Base-by-base conservation (phyloP, 108 stramenopile species). In the Stephanodiscus triporus region DNA sequence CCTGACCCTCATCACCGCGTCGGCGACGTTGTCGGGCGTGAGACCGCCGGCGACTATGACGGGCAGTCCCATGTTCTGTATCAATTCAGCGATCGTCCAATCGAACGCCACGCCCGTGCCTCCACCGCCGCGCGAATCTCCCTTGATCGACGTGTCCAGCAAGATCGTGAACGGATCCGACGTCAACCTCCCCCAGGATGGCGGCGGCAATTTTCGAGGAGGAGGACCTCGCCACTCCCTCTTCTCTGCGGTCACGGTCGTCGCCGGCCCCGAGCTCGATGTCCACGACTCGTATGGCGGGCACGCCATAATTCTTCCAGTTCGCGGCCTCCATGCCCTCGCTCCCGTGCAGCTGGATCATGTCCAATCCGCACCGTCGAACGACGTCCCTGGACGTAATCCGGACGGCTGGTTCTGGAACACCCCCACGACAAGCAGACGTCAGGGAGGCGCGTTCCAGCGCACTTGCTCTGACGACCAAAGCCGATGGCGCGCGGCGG, bases 1-100 rank as follows among this genome's bases (percentile, higher is more conserved):
- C 29, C 91, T 74, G 11, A 90, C 88, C 4, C 66, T 70, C 3
- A 68, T 34, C 9, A 97, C 91, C 49, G 89, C 92, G 26, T 90
- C 90, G 6, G 61, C 82, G 49, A 97, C 90, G 73, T 96, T 97
- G 6, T 93, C 93, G 17, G 96, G 88, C 7, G 75, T 84, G 56
- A 99, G 80, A 16, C 98, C 98, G 34, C 98, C 98, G 5, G 98
- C 98, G 60, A 99, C 92, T 22, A 99, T 94, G n/a, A 98, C 96
- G 3, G 98, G 98, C 14, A 98, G 58, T 8, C 97, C 95, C 50
- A 84, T 72, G 45, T 82, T 86, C 79, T 96, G 95, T 26, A 96
- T 50, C 32, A 78, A 81, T 80, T 89, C 80, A 0, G 96, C 97
- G 69, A 99, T 86, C 9, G 70, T 85, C 88, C 95, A 96, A 77